Evolutionary conservation across 768 basidiomycete species (phyloP).

Genomic region (Tulasnella sp.): DNA sequence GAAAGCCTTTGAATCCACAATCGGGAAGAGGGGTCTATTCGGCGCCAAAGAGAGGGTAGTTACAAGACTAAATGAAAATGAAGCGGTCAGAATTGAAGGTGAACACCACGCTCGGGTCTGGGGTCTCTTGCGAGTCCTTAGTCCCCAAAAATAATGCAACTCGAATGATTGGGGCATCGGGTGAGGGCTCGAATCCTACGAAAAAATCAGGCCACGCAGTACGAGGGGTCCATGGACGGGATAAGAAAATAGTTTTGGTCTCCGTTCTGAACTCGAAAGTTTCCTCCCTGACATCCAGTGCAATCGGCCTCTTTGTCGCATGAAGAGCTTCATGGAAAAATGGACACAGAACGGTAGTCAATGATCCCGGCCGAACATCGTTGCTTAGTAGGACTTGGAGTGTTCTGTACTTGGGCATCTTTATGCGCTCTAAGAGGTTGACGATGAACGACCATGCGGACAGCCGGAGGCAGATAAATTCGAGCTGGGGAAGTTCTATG

Average conservation of each 20-base stretch:
- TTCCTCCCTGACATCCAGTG: background rate
- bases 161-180: background rate
- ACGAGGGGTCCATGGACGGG: background rate
- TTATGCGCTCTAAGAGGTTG: background rate
- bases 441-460: background rate
- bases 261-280: background rate
- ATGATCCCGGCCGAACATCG: background rate
- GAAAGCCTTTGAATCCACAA: background rate
- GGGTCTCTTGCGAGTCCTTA: background rate
- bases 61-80: background rate
- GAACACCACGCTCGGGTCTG: background rate
- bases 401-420: background rate
- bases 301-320: background rate
- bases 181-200: background rate
- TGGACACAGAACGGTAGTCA: background rate
- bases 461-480: background rate
- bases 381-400: background rate
- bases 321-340: background rate
- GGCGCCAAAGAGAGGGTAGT: background rate
- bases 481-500: conserved; percentile 3
- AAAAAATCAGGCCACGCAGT: background rate
- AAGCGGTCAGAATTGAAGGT: background rate
- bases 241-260: background rate
- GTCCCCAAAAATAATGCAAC: background rate
- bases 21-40: background rate